Evolutionary conservation across 495 filamentous ascomycete genomes (phyloP).

Genomic region (Lasiosphaeria hispida): DNA sequence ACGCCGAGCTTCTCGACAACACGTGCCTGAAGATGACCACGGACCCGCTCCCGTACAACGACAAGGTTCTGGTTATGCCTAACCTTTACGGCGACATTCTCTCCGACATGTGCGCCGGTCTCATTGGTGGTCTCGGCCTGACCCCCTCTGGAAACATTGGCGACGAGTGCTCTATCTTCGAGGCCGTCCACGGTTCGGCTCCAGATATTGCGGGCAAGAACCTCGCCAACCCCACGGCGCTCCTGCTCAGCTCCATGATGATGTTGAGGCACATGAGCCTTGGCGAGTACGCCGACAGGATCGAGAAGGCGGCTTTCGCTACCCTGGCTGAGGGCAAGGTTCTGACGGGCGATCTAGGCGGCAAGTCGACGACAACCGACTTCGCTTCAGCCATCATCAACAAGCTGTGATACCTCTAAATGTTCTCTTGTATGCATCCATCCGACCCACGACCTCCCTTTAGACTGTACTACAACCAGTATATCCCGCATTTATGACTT

Average conservation of each 20-base stretch:
- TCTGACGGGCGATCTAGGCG: slow-evolving; percentile 92
- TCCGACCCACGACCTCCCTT: slow-evolving; percentile 12
- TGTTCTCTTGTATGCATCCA: slow-evolving; percentile 16
- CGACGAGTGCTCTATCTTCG: slow-evolving; percentile 98
- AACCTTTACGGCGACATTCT: slow-evolving; percentile 99
- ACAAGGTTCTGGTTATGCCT: slow-evolving; percentile 99
- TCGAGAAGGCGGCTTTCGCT: slow-evolving; percentile 91
- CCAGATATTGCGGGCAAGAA: slow-evolving; percentile 96
- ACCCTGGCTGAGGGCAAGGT: slow-evolving; percentile 93
- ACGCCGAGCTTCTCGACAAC: slow-evolving; percentile 96
- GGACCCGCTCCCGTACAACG: slow-evolving; percentile 91
- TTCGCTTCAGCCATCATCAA: slow-evolving; percentile 89
- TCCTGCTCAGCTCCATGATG: slow-evolving; percentile 91
- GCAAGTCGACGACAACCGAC: slow-evolving; percentile 87
- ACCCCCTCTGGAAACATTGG: slow-evolving; percentile 98
- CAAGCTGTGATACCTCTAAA: slow-evolving; percentile 56
- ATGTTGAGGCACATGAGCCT: slow-evolving; percentile 99
- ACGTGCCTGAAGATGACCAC: slow-evolving; percentile 97
- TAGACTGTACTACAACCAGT: slow-evolving; percentile 16
- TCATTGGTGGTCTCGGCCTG: slow-evolving; percentile 95
- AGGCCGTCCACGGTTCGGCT: slow-evolving; percentile 97
- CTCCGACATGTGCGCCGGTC: slow-evolving; percentile 97
- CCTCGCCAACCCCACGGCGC: slow-evolving; percentile 91
- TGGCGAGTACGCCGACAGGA: slow-evolving; percentile 75
- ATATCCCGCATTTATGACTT: slow-evolving; percentile 15